Percentiles rank a stretch among this genome's conserved stretches.
These are phyloP conservation scores for Rosellinia necatrix DNA, from an alignment of 2,329 filamentous ascomycete species.

Conservation along the genomic window DNA sequence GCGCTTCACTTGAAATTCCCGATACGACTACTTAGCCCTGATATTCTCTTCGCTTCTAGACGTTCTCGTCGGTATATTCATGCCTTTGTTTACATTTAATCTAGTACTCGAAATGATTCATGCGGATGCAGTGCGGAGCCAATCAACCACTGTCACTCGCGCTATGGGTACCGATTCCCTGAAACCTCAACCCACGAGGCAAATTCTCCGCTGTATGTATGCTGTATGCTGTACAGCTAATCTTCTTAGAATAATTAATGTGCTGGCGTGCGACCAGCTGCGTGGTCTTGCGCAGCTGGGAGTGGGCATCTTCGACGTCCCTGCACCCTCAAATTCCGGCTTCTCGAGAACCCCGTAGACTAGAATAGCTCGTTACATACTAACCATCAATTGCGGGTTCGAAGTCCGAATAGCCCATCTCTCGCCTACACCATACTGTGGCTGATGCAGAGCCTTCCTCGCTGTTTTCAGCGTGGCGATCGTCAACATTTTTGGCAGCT, in stretches of 20 bases:
- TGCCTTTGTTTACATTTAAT: conserved; percentile 6
- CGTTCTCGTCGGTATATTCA: conserved; percentile 2
- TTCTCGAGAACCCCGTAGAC: background rate
- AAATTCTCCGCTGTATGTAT: conserved; percentile 29
- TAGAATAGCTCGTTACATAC: background rate
- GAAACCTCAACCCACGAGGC: conserved; percentile 25
- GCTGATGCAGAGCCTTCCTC: conserved; percentile 17
- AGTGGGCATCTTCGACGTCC: background rate
- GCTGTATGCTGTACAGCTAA: conserved; percentile 19
- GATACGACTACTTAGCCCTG: background rate
- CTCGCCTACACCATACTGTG: conserved; percentile 1
- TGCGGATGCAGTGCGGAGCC: conserved; percentile 4
- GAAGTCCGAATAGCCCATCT: conserved; percentile 16
- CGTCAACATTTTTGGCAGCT: conserved; percentile 12
- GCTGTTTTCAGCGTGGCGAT: conserved; percentile 1
- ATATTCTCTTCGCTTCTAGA: background rate
- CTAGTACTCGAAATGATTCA: conserved; percentile 9
- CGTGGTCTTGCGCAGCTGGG: background rate
- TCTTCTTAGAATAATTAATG: conserved; percentile 12
- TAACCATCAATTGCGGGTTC: conserved; percentile 6
- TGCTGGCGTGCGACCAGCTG: conserved; percentile 5
- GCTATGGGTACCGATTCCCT: conserved; percentile 1
- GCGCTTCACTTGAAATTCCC: background rate
- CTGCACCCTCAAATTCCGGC: background rate
- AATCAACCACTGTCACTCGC: conserved; percentile 2